Base-by-base conservation (phyloP, 768 basidiomycete species). In the Pholiota conissans region DNA sequence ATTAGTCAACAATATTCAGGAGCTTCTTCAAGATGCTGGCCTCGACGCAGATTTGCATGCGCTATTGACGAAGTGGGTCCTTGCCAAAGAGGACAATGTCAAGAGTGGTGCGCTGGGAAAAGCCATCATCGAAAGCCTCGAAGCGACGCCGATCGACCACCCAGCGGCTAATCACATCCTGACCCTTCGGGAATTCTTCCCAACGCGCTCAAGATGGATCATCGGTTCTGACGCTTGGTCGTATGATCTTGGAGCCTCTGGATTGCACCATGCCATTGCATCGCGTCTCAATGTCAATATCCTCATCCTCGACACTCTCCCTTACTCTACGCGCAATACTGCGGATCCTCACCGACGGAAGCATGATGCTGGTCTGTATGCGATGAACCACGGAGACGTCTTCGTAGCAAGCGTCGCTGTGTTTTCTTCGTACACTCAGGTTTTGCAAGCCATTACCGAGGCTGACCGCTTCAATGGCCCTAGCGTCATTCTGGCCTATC, bases 211-310 rank as follows among this genome's bases (percentile, higher is more conserved):
- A 6, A 81, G 91, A 57, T 99, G 97, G 97, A 98, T 99, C 72
- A 90, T 99, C 64, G 95, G 96, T 18, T 98, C 95, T 18, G 97
- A 99, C 69, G 91, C 93, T 0, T 98, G 97, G 97, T 90, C 95
- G 0, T 93, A 97, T 70, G 97, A 98, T 73, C 85, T 98, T 39
- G 97, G 96, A 39, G 85, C 93, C 2, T 96, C 94, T 1, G 97
- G 96, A 48, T 78, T 99, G 35, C 96, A 99, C 71, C 97, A 98
- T 64, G 87, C 88, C 65, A 90, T 98, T 54, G 86, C 95, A 18
- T 96, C 95, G 5, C 86, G 89, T 18, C 82, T 95, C 56, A 89
- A 98, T 71, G 79, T 98, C 74, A 99, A 99, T 76, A 84, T 98
- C 57, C 90, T 99, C 70, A 86, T 98, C 62, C 85, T 98, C 67